These are phyloP conservation scores for Marasmius tenuissimus DNA, from an alignment of 1,284 basidiomycete species.

Conservation along the genomic window DNA sequence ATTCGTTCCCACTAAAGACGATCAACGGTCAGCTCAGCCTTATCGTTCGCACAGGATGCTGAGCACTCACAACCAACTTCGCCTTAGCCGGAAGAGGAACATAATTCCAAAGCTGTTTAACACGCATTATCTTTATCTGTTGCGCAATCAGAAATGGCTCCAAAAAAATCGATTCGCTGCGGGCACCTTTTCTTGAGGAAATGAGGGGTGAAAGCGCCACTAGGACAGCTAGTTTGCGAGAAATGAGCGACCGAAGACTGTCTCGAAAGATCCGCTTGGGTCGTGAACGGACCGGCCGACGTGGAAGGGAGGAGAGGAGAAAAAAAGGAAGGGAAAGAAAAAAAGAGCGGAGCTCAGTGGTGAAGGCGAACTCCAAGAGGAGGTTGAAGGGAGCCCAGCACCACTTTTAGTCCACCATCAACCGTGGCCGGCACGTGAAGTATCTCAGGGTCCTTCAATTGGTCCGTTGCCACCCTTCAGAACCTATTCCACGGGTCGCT, in stretches of 20 bases:
- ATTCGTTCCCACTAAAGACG: conserved; percentile 63
- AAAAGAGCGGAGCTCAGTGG: conserved; percentile 11
- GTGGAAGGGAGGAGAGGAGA: conserved; percentile 29
- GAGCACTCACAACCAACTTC: conserved; percentile 52
- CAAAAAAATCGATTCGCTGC: conserved; percentile 17
- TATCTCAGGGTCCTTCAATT: too few species aligned
- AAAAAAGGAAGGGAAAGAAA: conserved; percentile 18
- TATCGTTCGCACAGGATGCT: neutral
- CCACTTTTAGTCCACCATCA: neutral
- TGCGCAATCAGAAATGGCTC: neutral
- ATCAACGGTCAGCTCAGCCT: conserved; percentile 1
- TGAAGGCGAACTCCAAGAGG: conserved; percentile 20
- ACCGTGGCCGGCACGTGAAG: too few species aligned
- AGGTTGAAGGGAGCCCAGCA: neutral
- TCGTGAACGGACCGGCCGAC: conserved; percentile 51
- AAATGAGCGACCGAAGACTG: conserved; percentile 21
- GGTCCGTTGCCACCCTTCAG: too few species aligned
- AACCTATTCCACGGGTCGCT: too few species aligned
- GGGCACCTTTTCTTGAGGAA: neutral
- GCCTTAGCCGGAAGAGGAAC: conserved; percentile 42
- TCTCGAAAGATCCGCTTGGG: conserved; percentile 15
- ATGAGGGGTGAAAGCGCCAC: conserved; percentile 39
- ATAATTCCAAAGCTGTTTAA: conserved; percentile 40
- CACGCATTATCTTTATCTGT: conserved; percentile 36
- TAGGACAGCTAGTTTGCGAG: conserved; percentile 35